Evolutionary conservation across 331 rosid genomes (phyloP).

Genomic region (Stylosanthes scabra): DNA sequence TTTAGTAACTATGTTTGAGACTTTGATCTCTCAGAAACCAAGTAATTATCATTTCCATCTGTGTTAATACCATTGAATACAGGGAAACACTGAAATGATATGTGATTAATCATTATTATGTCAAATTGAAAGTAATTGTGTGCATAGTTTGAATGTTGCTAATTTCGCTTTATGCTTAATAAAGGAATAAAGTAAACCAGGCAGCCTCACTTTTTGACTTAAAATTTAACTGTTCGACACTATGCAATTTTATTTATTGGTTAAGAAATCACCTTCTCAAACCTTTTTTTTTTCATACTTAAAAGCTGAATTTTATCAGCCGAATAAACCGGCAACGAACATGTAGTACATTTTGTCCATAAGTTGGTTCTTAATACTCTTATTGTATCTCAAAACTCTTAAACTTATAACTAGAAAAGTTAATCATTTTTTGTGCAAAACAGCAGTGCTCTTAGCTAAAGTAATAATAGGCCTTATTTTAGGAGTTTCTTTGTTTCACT

Average conservation of each 20-base stretch:
- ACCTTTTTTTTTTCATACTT: neutral
- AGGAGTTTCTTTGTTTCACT: neutral
- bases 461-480: neutral
- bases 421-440: neutral
- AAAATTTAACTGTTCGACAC: slow-evolving; percentile 4
- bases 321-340: neutral
- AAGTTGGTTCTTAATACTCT: neutral
- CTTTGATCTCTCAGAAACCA: neutral
- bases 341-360: neutral
- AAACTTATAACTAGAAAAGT: neutral
- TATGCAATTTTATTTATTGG: slow-evolving; percentile 2
- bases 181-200: neutral
- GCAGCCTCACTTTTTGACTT: neutral
- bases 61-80: neutral
- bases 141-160: slow-evolving; percentile 8
- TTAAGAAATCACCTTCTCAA: neutral
- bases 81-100: slow-evolving; percentile 11
- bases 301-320: slow-evolving; percentile 12
- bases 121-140: neutral
- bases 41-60: neutral
- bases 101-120: slow-evolving; percentile 13
- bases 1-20: too few species aligned
- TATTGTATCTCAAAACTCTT: neutral
- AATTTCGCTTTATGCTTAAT: slow-evolving; percentile 13
- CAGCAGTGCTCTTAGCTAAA: neutral